Conservation (phyloP, 2,329 filamentous ascomycete species). For the Xylaria sp. region DNA sequence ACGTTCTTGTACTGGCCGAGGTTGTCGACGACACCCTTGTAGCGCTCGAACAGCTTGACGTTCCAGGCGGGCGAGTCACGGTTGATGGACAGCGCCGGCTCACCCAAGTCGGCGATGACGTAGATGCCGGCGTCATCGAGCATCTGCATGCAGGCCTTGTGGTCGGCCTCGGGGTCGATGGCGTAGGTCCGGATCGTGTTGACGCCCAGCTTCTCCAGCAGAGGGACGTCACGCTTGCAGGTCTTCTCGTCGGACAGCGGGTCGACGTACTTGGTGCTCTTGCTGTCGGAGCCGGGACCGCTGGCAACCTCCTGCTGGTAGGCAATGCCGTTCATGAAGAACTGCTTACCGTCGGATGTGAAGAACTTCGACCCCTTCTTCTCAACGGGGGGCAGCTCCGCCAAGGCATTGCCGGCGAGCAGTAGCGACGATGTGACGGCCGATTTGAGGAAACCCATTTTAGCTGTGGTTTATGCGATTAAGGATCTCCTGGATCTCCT, state of each 20-base stretch:
- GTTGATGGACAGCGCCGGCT: conserved; percentile 71
- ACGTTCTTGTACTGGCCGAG: conserved; percentile 72
- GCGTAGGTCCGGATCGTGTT: conserved; percentile 81
- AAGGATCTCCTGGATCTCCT: conserved; percentile 6
- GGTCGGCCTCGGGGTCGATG: conserved; percentile 68
- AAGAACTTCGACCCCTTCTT: conserved; percentile 60
- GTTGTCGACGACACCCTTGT: conserved; percentile 71
- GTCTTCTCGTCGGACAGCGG: conserved; percentile 64
- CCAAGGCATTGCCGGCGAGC: conserved; percentile 31
- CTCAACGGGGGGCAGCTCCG: conserved; percentile 38
- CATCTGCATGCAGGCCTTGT: conserved; percentile 70
- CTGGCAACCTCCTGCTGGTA: conserved; percentile 69
- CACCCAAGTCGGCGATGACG: conserved; percentile 73
- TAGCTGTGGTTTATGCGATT: conserved; percentile 19
- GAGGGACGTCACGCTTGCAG: conserved; percentile 73
- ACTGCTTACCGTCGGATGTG: conserved; percentile 59
- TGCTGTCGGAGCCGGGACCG: conserved; percentile 38
- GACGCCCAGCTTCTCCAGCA: conserved; percentile 66
- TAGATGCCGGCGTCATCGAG: conserved; percentile 76
- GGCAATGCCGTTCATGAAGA: conserved; percentile 73
- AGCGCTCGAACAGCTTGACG: conserved; percentile 67
- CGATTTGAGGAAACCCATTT: conserved; percentile 36
- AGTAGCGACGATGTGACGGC: conserved; percentile 34
- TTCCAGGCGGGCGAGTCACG: conserved; percentile 69
- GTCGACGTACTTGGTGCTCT: conserved; percentile 61